Conservation (phyloP, 2,329 filamentous ascomycete genomes). For the Venturiaceae sp. region DNA sequence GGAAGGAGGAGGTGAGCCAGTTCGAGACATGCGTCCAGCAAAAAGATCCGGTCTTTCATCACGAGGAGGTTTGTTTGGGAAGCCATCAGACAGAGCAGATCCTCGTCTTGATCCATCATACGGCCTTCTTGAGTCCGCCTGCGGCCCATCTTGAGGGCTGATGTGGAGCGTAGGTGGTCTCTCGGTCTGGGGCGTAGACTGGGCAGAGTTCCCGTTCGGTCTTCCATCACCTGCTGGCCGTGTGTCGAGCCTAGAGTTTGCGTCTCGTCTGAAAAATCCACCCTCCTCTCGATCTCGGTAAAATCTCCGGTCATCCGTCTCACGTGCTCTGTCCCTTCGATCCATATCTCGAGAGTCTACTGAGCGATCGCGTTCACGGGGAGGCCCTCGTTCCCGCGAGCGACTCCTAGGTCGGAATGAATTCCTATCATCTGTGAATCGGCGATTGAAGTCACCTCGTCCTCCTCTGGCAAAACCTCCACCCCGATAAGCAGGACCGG, state of each 20-base stretch:
- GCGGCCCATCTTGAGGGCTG: not conserved
- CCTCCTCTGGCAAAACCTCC: conserved; percentile 26
- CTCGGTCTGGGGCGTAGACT: conserved; percentile 1
- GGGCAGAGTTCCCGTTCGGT: conserved; percentile 18
- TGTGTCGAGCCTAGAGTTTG: conserved; percentile 10
- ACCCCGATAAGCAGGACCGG: conserved; percentile 41
- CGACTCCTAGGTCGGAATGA: conserved; percentile 54
- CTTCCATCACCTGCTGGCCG: not conserved
- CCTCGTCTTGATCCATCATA: conserved; percentile 19
- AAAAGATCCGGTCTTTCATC: conserved; percentile 35
- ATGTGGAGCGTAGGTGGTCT: conserved; percentile 1
- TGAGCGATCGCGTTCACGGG: conserved; percentile 8
- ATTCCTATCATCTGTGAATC: conserved; percentile 41
- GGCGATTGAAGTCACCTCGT: conserved; percentile 40
- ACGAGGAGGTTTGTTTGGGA: conserved; percentile 20
- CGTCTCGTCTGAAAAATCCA: conserved; percentile 33
- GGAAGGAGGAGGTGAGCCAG: conserved; percentile 42
- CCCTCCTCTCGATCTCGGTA: conserved; percentile 23
- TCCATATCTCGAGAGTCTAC: conserved; percentile 28
- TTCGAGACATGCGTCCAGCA: conserved; percentile 32
- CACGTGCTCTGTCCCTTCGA: conserved; percentile 16
- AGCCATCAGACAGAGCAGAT: conserved; percentile 23
- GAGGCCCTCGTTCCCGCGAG: conserved; percentile 40
- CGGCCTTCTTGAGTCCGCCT: conserved; percentile 5
- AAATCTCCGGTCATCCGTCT: not conserved